Conservation (phyloP, 331 rosid genomes). For the Rhamnella rubrinervis region DNA sequence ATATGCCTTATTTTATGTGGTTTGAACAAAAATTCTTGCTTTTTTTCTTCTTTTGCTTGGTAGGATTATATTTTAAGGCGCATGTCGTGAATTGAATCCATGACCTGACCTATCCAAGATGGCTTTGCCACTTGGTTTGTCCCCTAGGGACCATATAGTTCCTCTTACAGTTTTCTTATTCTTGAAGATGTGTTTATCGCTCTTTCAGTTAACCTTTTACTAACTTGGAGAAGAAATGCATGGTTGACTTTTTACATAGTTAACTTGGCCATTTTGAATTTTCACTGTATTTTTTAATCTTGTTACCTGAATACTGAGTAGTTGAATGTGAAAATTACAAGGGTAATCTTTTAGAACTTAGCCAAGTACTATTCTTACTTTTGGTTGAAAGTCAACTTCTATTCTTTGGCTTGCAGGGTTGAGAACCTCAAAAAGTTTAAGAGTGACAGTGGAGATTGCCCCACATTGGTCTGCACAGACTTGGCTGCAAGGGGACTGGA, state of each 20-base stretch:
- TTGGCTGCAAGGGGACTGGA: conserved; percentile 98
- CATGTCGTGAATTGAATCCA: no score
- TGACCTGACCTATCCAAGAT: no score
- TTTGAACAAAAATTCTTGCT: background rate
- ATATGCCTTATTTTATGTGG: background rate
- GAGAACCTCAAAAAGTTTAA: conserved; percentile 88
- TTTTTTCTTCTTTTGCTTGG: background rate
- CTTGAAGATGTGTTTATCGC: background rate
- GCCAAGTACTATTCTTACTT: background rate
- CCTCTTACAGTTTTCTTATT: no score
- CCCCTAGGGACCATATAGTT: no score
- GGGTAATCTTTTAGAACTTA: conserved; percentile 19
- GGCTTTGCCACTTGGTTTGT: no score
- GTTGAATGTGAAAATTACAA: background rate
- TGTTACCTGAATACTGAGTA: background rate
- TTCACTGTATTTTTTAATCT: background rate
- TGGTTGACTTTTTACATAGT: background rate
- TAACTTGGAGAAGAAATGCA: background rate
- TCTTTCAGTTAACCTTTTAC: background rate
- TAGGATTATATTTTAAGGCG: no score
- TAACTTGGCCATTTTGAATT: background rate
- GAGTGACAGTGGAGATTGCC: conserved; percentile 83
- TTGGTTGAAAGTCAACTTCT: background rate
- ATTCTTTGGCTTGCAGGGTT: conserved; percentile 55
- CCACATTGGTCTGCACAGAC: conserved; percentile 92